phyloP scores from a whole-genome alignment of 2,329 filamentous ascomycete species.

The Diplocarpon mali region DNA sequence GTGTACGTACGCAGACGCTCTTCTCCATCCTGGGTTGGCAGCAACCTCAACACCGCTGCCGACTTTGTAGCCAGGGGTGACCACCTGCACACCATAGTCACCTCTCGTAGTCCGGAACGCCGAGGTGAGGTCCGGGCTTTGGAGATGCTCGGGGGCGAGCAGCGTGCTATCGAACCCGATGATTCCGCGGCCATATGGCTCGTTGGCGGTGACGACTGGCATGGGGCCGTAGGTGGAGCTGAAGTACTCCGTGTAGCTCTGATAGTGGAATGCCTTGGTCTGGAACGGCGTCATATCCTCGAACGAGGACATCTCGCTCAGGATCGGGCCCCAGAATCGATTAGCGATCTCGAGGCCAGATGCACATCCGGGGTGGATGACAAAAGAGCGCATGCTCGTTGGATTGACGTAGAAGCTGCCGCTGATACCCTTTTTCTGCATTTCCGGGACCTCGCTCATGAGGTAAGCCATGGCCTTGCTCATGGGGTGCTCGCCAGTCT shows the following conservation, averaged over 20 bases:
- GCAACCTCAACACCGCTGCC: background rate
- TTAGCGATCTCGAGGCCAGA: background rate
- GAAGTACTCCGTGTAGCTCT: background rate
- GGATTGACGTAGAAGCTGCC: background rate
- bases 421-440: background rate
- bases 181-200: background rate
- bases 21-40: background rate
- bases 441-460: background rate
- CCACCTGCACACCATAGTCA: background rate
- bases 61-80: background rate
- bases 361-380: background rate
- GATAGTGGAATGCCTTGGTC: background rate
- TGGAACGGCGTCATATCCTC: background rate
- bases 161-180: background rate
- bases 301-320: background rate
- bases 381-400: background rate
- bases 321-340: background rate
- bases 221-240: background rate
- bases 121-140: background rate
- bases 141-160: background rate
- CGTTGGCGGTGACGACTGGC: background rate
- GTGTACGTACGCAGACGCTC: background rate
- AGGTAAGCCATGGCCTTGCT: background rate
- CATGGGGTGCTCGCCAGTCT: background rate
- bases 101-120: background rate